These are phyloP conservation scores for Camellia lanceoleosa DNA, from an alignment of 148 eudicot genomes.

Conservation along the genomic window DNA sequence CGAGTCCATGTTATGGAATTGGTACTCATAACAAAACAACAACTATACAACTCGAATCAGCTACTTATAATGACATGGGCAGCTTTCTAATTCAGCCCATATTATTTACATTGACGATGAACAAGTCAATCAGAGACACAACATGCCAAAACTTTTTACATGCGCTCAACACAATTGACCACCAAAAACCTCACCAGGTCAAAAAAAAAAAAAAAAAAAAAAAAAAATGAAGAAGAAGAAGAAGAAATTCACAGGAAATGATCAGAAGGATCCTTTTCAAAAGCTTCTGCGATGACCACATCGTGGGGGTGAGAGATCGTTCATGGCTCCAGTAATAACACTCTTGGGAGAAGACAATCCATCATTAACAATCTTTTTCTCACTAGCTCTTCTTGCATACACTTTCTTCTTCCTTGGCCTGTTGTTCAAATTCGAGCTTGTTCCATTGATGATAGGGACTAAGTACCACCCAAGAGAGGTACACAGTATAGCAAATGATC, in stretches of 20 bases:
- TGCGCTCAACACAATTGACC: neutral
- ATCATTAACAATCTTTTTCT: slow-evolving; percentile 17
- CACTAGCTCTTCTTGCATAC: slow-evolving; percentile 20
- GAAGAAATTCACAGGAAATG: neutral
- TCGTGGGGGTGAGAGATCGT: neutral
- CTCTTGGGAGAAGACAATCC: neutral
- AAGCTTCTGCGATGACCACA: neutral
- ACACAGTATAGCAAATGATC: slow-evolving; percentile 26
- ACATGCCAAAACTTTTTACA: neutral
- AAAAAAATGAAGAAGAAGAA: neutral
- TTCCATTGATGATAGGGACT: slow-evolving; percentile 15
- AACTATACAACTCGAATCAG: neutral
- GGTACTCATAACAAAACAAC: too few species aligned
- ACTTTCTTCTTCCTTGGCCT: slow-evolving; percentile 29
- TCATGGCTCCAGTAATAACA: neutral
- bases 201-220: neutral
- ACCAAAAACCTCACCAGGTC: neutral
- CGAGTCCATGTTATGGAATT: too few species aligned
- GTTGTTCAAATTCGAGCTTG: neutral
- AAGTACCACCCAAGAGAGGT: slow-evolving; percentile 28
- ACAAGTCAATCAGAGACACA: neutral
- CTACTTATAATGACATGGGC: neutral
- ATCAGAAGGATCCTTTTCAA: neutral
- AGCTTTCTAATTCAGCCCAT: neutral
- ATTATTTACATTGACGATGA: neutral